Base-by-base conservation (phyloP, 352 stramenopile genomes). In the Blastocystis sp. region DNA sequence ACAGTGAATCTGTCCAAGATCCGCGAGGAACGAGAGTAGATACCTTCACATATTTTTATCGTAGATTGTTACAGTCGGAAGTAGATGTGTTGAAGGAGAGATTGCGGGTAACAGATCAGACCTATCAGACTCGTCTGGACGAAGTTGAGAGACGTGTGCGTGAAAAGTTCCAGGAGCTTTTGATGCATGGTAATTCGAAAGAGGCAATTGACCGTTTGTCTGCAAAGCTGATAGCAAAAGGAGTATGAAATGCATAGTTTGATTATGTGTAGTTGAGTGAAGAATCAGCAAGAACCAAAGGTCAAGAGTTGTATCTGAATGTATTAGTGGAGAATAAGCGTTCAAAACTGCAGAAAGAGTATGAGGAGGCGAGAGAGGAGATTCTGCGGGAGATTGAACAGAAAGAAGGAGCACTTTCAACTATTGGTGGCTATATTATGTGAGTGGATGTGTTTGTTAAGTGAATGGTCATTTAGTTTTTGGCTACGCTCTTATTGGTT, bases 311-410 rank as follows among this genome's bases (percentile, higher is more conserved):
- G 21, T 74, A 51, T 46, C 11, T 52, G 32, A 74, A 51, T 3
- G 32, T 24, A 32, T 52, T 74, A 46, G 42, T 74, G 5, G 63
- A 74, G 12, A 14, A n/a, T 24, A 52, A 37, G 63, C 43, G 51
- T 19, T 37, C 63, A 43, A 74, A 74, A 43, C n/a, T 74, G 24
- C 43, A 49, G 63, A 74, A 74, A 46, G 16, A 51, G n/a, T 74
- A 74, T 43, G 63, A 74, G 5, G 63, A 46, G 27, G 29, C 43
- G 32, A 74, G 11, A 43, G 51, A 51, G 6, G 9, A 21, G 63
- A n/a, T 51, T 37, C 14, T 74, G 7, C 24, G 63, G 14, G 29
- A 52, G 12, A 43, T 74, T n/a, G n/a, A 74, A n/a, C 9, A 51
- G 32, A 74, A 43, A 46, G 42, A 74, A 32, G 42, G 9, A 43